phyloP scores from a whole-genome alignment of 495 filamentous ascomycete species.

The Aspergillus diversus region DNA sequence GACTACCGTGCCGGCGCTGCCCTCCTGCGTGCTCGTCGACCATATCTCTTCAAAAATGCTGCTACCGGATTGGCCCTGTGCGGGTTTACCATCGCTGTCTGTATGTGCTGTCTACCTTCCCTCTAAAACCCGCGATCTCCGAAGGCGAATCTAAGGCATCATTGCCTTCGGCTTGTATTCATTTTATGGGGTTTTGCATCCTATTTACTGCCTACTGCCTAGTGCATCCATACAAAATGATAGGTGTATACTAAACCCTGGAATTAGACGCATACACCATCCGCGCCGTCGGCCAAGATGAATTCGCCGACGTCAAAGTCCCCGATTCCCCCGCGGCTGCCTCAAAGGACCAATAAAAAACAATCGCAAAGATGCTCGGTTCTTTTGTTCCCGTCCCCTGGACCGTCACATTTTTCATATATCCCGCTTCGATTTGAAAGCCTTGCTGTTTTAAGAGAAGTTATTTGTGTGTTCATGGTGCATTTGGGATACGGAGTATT shows the following conservation, averaged over 20 bases:
- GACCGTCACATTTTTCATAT: no score
- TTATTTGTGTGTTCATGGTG: no score
- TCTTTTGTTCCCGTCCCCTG: neutral
- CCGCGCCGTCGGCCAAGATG: constrained; percentile 87
- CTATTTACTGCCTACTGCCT: neutral
- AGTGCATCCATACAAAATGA: neutral
- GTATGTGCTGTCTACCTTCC: constrained; percentile 53
- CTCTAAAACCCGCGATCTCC: neutral
- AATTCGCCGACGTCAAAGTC: constrained; percentile 94
- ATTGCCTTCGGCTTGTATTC: neutral
- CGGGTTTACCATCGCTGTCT: constrained; percentile 74
- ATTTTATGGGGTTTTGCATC: neutral
- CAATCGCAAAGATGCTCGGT: neutral
- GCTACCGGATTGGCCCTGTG: constrained; percentile 71
- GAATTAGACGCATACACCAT: constrained; percentile 83
- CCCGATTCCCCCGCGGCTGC: constrained; percentile 65
- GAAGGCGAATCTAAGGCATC: neutral
- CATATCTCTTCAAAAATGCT: constrained; percentile 89
- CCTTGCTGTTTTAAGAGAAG: no score
- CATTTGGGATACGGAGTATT: no score
- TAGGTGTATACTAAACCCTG: neutral
- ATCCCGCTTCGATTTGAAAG: no score
- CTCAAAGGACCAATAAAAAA: constrained; percentile 31
- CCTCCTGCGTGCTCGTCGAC: constrained; percentile 85
- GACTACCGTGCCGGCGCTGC: constrained; percentile 78